Evolutionary conservation across 371 early-diverging fungal genomes (phyloP).

Genomic region (Lichtheimia corymbifera): DNA sequence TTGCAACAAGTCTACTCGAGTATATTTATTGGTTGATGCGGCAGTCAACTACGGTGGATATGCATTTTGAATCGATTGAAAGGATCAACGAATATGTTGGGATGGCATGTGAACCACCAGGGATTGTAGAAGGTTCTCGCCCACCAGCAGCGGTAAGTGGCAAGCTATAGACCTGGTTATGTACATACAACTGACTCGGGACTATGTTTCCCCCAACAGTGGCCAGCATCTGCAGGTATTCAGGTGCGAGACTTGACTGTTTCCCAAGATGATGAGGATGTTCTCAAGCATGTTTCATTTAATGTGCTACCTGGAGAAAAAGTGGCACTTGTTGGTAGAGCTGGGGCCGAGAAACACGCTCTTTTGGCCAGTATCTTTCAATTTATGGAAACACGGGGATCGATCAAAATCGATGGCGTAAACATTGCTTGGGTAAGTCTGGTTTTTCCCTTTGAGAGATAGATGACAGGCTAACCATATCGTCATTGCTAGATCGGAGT

Average conservation of each 20-base stretch:
- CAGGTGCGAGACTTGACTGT: constrained; percentile 59
- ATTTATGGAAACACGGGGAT: constrained; percentile 76
- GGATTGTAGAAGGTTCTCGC: constrained; percentile 50
- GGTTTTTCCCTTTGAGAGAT: too few species aligned
- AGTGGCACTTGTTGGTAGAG: constrained; percentile 74
- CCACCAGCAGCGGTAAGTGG: constrained; percentile 59
- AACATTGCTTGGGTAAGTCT: constrained; percentile 62
- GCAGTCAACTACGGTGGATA: constrained; percentile 78
- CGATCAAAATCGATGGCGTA: constrained; percentile 75
- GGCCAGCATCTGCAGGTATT: constrained; percentile 77
- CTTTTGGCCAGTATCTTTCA: constrained; percentile 72
- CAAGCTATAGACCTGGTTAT: too few species aligned
- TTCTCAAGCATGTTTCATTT: constrained; percentile 62
- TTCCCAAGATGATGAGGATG: constrained; percentile 56
- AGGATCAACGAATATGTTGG: constrained; percentile 74
- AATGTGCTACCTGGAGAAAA: constrained; percentile 62
- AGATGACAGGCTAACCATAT: background rate
- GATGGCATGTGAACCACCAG: constrained; percentile 74
- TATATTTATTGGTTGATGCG: constrained; percentile 80
- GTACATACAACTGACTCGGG: background rate
- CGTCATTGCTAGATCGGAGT: constrained; percentile 56
- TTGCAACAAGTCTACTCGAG: constrained; percentile 61
- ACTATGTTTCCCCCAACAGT: constrained; percentile 32
- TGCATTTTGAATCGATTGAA: constrained; percentile 85
- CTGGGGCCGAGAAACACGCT: constrained; percentile 77